Percentiles rank a stretch among this genome's conserved stretches.
phyloP scores from a whole-genome alignment of 768 basidiomycete genomes.

The Psilocybe subaeruginosa region DNA sequence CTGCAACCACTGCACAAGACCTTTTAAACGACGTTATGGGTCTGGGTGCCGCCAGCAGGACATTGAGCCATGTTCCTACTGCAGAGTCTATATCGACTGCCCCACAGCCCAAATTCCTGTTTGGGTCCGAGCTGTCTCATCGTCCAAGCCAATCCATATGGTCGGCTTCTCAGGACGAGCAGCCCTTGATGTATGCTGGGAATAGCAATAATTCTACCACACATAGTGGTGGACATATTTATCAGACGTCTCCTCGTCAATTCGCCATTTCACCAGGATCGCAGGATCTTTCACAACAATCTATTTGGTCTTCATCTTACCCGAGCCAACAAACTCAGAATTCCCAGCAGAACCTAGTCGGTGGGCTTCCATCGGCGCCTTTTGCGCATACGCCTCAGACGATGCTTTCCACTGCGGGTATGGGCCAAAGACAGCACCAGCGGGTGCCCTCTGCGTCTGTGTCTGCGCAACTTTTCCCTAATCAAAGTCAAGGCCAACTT shows the following conservation, averaged over 20 bases:
- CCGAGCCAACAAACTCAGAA: conserved; percentile 28
- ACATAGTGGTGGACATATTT: conserved; percentile 29
- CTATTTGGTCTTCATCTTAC: conserved; percentile 39
- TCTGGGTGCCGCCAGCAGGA: conserved; percentile 23
- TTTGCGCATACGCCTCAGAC: conserved; percentile 23
- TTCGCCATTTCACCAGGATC: conserved; percentile 22
- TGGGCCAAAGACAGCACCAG: conserved; percentile 23
- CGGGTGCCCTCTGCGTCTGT: conserved; percentile 31
- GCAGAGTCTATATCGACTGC: conserved; percentile 30
- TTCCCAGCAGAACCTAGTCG: conserved; percentile 31
- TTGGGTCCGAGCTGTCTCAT: conserved; percentile 51
- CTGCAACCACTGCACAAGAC: conserved; percentile 66
- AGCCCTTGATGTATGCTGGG: conserved; percentile 37
- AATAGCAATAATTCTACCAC: conserved; percentile 13
- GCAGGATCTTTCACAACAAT: conserved; percentile 34
- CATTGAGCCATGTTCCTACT: conserved; percentile 5
- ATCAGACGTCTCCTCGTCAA: conserved; percentile 33
- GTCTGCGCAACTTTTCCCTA: conserved; percentile 24
- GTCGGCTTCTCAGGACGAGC: conserved; percentile 61
- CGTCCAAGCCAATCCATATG: conserved; percentile 63
- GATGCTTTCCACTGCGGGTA: conserved; percentile 3
- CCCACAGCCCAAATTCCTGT: conserved; percentile 48
- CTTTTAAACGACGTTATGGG: conserved; percentile 60
- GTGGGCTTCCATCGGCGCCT: conserved; percentile 23
- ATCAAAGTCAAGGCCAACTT: conserved; percentile 22